A percentile compares a stretch with the other conserved stretches of the same genome.
Conservation (phyloP, 148 eudicot genomes). For the Persicaria tinctoria region DNA sequence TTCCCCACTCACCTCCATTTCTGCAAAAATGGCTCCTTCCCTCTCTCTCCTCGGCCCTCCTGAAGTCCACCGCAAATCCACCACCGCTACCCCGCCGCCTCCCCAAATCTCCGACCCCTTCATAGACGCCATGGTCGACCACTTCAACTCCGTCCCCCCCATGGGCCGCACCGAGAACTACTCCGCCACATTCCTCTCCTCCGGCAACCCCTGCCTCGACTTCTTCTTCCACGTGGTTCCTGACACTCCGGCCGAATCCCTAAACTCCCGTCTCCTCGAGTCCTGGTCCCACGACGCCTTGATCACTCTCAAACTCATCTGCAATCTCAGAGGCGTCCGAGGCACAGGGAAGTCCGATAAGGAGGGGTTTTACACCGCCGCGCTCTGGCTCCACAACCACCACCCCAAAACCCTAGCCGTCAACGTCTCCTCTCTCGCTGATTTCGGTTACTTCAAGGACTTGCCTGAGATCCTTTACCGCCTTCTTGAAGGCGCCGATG, state of each 20-base stretch:
- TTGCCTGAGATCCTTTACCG: slow-evolving; percentile 22
- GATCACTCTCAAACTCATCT: slow-evolving; percentile 20
- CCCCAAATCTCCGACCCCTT: not conserved
- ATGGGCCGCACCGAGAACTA: slow-evolving; percentile 15
- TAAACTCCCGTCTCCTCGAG: not conserved
- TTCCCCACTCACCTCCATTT: not conserved
- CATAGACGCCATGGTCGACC: not conserved
- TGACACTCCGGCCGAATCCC: slow-evolving; percentile 6
- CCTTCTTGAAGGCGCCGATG: slow-evolving; percentile 16
- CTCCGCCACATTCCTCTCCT: slow-evolving; percentile 15
- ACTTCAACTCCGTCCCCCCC: not conserved
- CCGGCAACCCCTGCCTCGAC: slow-evolving; percentile 22
- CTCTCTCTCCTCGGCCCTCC: slow-evolving; percentile 9
- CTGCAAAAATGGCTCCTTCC: slow-evolving; percentile 1
- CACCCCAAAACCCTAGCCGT: slow-evolving; percentile 22
- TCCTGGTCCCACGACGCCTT: slow-evolving; percentile 20
- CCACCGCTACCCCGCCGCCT: not conserved
- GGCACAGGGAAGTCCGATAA: slow-evolving; percentile 25
- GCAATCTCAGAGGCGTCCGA: slow-evolving; percentile 25
- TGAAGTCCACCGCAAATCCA: not conserved
- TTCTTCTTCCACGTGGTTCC: slow-evolving; percentile 26
- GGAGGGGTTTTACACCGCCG: slow-evolving; percentile 22
- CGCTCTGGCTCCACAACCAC: slow-evolving; percentile 17
- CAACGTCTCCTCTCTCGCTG: slow-evolving; percentile 12
- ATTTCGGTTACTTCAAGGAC: slow-evolving; percentile 25